Conservation (phyloP, 306 rosid species). For the Ziziphus jujuba region DNA sequence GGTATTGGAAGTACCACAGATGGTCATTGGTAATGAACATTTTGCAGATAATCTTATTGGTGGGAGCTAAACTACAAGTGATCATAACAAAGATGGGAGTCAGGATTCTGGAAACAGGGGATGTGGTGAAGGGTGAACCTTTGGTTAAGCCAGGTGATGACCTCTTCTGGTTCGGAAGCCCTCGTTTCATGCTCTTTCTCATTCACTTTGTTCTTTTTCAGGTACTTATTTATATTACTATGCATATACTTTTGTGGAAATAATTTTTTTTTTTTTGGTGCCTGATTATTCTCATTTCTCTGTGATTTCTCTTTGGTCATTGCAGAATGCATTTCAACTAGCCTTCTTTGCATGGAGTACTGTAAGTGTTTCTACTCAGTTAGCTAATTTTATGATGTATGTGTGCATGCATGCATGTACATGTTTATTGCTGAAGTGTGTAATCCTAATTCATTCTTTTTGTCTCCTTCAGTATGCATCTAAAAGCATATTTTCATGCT, state of each 20-base stretch:
- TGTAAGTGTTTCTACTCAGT: conserved; percentile 38
- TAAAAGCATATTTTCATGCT: conserved; percentile 40
- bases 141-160: conserved; percentile 72
- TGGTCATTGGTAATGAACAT: conserved; percentile 3
- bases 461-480: conserved; percentile 40
- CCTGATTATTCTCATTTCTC: background rate
- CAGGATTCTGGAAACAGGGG: conserved; percentile 64
- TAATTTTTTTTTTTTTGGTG: background rate
- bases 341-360: conserved; percentile 73
- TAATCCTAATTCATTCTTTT: background rate
- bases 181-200: conserved; percentile 56
- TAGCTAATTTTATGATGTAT: background rate
- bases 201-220: conserved; percentile 76
- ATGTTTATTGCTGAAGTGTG: too few species aligned
- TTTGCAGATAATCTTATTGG: conserved; percentile 61
- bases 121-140: conserved; percentile 72
- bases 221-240: conserved; percentile 31
- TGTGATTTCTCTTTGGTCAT: conserved; percentile 1
- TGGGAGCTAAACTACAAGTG: conserved; percentile 75
- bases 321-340: conserved; percentile 79
- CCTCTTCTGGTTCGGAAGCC: conserved; percentile 77
- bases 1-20: background rate
- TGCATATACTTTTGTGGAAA: background rate
- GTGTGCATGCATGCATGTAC: too few species aligned
- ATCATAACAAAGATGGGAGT: conserved; percentile 73